Percentiles rank a stretch among this genome's conserved stretches.
phyloP scores from a whole-genome alignment of 2,329 filamentous ascomycete species.

The Pezicula neosporulosa region DNA sequence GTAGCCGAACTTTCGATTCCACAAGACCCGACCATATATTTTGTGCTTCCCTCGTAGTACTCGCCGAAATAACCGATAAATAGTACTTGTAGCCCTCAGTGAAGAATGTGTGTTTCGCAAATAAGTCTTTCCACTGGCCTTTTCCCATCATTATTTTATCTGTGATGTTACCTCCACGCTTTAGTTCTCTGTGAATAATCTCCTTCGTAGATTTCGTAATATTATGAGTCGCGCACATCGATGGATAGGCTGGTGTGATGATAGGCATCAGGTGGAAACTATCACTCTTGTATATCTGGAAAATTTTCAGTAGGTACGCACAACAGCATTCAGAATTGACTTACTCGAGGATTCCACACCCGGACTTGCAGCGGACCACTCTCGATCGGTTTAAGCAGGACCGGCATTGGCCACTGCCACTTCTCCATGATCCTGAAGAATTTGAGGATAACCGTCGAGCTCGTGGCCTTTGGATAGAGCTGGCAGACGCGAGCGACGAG shows the following conservation, averaged over 20 bases:
- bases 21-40: slow-evolving; percentile 88
- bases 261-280: slow-evolving; percentile 92
- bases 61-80: slow-evolving; percentile 80
- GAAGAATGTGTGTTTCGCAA: slow-evolving; percentile 90
- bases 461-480: slow-evolving; percentile 88
- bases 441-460: slow-evolving; percentile 83
- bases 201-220: slow-evolving; percentile 82
- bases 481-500: slow-evolving; percentile 94
- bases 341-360: slow-evolving; percentile 90
- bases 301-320: slow-evolving; percentile 20
- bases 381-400: slow-evolving; percentile 84
- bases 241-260: slow-evolving; percentile 95
- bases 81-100: slow-evolving; percentile 94
- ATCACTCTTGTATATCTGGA: slow-evolving; percentile 42
- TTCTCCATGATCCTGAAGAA: slow-evolving; percentile 90
- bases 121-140: slow-evolving; percentile 81
- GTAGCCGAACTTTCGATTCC: slow-evolving; percentile 85
- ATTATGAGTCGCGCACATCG: slow-evolving; percentile 97
- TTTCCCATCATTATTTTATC: slow-evolving; percentile 76
- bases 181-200: slow-evolving; percentile 80
- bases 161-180: slow-evolving; percentile 72
- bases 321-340: slow-evolving; percentile 14
- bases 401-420: slow-evolving; percentile 94
- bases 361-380: slow-evolving; percentile 76
- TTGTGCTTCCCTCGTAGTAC: slow-evolving; percentile 78